Evolutionary conservation across 805 yeast genomes (phyloP), one percentile per base, ranked within the genome.

Genomic region (Geotrichum ghanense): DNA sequence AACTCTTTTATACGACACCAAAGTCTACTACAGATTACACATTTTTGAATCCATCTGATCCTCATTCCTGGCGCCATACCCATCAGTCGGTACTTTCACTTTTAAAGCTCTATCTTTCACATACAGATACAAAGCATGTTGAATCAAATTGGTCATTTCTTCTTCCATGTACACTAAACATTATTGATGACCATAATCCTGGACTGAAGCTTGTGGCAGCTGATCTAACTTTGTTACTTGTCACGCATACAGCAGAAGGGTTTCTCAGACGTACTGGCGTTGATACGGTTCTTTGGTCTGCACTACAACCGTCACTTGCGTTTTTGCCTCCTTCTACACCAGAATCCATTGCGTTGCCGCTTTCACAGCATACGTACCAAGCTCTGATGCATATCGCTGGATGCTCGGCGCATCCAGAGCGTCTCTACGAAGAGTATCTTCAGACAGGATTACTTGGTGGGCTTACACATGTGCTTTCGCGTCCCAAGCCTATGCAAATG

Each of bases 321-420:
- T 65, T 54, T 22, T 48, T 65, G 7, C 69, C 69, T 1, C 68
- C 68, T 1, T 45, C 61, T 9, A 50, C 48, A 2, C 46, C 46
- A 6, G 46, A 52, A 2, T 46, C 45, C 1, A 46, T 50, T 10
- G 49, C 64, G 3, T 46, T 40, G 24, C 25, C 19, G 3, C 25
- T 61, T 10, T 47, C 54, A 3, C 40, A 50, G n/a, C 48, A 64
- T 48, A 71, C 78, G 37, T 66, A 65, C n/a, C 63, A 61, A 2
- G 74, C 74, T 40, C 71, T 62, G 49, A 65, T 66, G 46, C 70
- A 63, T 43, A 69, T 68, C 3, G 74, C 61, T n/a, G 12, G 31
- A 20, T 24, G 24, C 3, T 19, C 27, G 16, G 43, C 25, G 17
- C 14, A 21, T 10, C 40, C 20, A 16, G 2, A 41, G 19, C 17